Conservation (phyloP, 768 basidiomycete species). For the Pleurotus sapidus region DNA sequence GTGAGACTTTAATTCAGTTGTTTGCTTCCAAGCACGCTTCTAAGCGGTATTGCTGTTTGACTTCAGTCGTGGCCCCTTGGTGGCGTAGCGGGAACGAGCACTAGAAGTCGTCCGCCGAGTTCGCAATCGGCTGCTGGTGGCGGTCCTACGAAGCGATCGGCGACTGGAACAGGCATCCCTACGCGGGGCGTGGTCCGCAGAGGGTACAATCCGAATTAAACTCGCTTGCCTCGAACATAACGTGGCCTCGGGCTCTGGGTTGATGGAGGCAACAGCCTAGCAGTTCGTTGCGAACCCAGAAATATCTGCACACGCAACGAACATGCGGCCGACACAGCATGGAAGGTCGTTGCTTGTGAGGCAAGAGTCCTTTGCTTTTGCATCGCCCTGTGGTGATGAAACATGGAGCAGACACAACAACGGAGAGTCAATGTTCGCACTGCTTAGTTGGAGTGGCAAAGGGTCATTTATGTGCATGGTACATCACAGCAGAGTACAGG, state of each 20-base stretch:
- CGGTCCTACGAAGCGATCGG: slow-evolving; percentile 5
- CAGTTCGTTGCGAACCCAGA: too few species aligned
- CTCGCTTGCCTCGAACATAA: not conserved
- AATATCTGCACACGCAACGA: too few species aligned
- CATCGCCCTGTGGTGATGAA: too few species aligned
- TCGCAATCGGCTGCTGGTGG: not conserved
- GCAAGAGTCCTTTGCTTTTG: too few species aligned
- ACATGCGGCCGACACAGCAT: too few species aligned
- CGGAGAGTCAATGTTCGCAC: too few species aligned
- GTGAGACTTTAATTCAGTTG: not conserved
- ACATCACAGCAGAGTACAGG: not conserved
- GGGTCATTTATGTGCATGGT: not conserved
- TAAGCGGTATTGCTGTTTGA: not conserved
- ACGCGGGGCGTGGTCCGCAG: slow-evolving; percentile 9
- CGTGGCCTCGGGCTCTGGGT: slow-evolving; percentile 6
- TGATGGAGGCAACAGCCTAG: too few species aligned
- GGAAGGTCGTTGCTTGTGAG: too few species aligned
- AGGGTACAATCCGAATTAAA: slow-evolving; percentile 1
- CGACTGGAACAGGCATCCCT: slow-evolving; percentile 2
- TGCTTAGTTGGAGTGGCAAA: not conserved
- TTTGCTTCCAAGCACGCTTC: slow-evolving; percentile 1
- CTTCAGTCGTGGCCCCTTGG: too few species aligned
- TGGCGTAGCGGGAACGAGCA: not conserved
- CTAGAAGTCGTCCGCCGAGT: slow-evolving; percentile 7
- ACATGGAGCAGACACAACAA: too few species aligned